Conservation (phyloP, 2,329 filamentous ascomycete genomes). For the Clarireedia hainanense region DNA sequence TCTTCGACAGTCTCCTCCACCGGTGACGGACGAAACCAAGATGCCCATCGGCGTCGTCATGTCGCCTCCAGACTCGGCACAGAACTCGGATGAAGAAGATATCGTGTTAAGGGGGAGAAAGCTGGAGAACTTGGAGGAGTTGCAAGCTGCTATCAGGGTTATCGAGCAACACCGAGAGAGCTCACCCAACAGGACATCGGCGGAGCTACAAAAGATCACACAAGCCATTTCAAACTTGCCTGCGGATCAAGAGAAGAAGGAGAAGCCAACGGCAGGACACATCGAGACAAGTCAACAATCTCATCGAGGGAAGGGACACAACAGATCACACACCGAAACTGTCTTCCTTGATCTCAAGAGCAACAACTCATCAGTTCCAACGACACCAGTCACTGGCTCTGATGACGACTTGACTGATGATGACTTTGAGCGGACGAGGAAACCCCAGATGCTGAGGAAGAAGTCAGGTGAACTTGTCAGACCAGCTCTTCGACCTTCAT, state of each 20-base stretch:
- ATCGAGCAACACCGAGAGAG: slow-evolving; percentile 59
- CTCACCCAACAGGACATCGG: slow-evolving; percentile 39
- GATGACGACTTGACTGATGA: slow-evolving; percentile 48
- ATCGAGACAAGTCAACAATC: slow-evolving; percentile 14
- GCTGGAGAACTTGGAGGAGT: slow-evolving; percentile 39
- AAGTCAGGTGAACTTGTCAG: slow-evolving; percentile 96
- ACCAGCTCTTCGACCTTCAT: slow-evolving; percentile 75
- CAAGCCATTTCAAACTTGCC: slow-evolving; percentile 30
- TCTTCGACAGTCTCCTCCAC: slow-evolving; percentile 77
- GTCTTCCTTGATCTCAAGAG: slow-evolving; percentile 32
- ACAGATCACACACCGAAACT: slow-evolving; percentile 36
- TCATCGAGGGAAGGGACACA: slow-evolving; percentile 24
- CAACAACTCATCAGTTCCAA: slow-evolving; percentile 31
- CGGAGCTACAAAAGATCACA: slow-evolving; percentile 15
- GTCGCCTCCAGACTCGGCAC: slow-evolving; percentile 80
- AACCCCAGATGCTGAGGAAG: slow-evolving; percentile 92
- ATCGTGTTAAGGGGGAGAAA: slow-evolving; percentile 23
- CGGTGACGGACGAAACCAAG: slow-evolving; percentile 59
- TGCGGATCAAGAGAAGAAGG: slow-evolving; percentile 26
- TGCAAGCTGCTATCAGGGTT: slow-evolving; percentile 75
- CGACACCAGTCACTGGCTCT: slow-evolving; percentile 43
- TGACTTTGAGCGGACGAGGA: slow-evolving; percentile 50
- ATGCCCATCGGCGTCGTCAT: slow-evolving; percentile 82
- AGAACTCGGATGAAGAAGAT: slow-evolving; percentile 76
- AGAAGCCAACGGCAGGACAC: slow-evolving; percentile 16